Conservation (phyloP, 495 filamentous ascomycete genomes). For the Lophiotrema nucula region DNA sequence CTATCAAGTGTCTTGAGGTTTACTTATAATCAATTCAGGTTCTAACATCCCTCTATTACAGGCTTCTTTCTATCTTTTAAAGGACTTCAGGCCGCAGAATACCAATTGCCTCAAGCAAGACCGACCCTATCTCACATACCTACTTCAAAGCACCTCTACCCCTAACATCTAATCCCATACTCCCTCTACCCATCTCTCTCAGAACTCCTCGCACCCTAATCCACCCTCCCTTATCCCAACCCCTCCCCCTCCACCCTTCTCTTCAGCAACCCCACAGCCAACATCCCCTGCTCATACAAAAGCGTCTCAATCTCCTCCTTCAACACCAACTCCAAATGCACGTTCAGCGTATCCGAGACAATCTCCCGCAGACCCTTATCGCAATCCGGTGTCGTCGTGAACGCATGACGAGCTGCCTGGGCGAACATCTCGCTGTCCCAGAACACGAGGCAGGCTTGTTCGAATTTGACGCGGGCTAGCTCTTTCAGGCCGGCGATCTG, state of each 20-base stretch:
- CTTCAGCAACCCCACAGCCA: background rate
- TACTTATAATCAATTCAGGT: no score
- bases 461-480: conserved; percentile 42
- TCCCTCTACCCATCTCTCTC: no score
- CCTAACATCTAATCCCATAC: no score
- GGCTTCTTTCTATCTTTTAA: no score
- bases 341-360: conserved; percentile 19
- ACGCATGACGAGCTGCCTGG: conserved; percentile 38
- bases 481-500: conserved; percentile 41
- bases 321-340: background rate
- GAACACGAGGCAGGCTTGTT: conserved; percentile 14
- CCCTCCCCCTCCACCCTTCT: background rate
- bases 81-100: no score
- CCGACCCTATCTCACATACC: background rate
- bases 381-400: conserved; percentile 32
- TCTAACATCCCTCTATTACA: no score
- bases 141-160: background rate
- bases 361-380: conserved; percentile 43
- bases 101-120: background rate
- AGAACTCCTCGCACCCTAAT: background rate
- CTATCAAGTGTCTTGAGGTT: no score
- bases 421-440: conserved; percentile 40
- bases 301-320: background rate
- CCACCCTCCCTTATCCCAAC: background rate
- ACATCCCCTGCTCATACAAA: background rate